Evolutionary conservation across 2,329 filamentous ascomycete species (phyloP).

Genomic region (Fusarium robinianum): DNA sequence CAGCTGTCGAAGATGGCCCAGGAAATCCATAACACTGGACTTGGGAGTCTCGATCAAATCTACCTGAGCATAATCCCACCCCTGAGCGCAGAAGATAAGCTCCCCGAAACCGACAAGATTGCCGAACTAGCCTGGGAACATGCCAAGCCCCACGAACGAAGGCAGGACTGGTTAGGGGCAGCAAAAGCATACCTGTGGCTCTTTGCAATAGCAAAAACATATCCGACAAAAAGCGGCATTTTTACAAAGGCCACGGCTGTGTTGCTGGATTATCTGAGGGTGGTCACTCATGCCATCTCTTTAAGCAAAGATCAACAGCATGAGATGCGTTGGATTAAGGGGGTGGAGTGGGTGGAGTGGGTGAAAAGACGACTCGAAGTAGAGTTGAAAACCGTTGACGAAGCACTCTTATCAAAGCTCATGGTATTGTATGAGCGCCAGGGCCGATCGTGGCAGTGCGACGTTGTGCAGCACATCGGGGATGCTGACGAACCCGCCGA

Average conservation of each 20-base stretch:
- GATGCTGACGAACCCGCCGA: too few species aligned
- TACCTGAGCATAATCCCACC: slow-evolving; percentile 39
- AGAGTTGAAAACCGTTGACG: background rate
- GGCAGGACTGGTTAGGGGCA: slow-evolving; percentile 19
- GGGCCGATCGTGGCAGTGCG: background rate
- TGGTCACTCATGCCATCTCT: slow-evolving; percentile 9
- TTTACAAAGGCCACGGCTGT: slow-evolving; percentile 12
- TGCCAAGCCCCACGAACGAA: slow-evolving; percentile 14
- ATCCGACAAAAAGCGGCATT: slow-evolving; percentile 2
- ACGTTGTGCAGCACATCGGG: background rate
- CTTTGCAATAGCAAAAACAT: slow-evolving; percentile 8
- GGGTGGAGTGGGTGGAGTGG: too few species aligned
- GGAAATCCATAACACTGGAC: slow-evolving; percentile 29
- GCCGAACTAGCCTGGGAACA: slow-evolving; percentile 17
- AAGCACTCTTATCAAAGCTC: background rate
- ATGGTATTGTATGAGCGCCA: background rate
- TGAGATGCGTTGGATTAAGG: too few species aligned
- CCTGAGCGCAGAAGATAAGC: slow-evolving; percentile 21
- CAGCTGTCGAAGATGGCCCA: slow-evolving; percentile 28
- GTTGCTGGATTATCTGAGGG: slow-evolving; percentile 22
- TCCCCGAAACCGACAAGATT: slow-evolving; percentile 15
- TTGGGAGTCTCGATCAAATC: slow-evolving; percentile 22
- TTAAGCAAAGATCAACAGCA: slow-evolving; percentile 2
- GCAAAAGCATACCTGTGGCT: slow-evolving; percentile 23
- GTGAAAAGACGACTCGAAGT: background rate